Conservation (phyloP, 1,139 yeast genomes). For the Pichia sorboxylosa region DNA sequence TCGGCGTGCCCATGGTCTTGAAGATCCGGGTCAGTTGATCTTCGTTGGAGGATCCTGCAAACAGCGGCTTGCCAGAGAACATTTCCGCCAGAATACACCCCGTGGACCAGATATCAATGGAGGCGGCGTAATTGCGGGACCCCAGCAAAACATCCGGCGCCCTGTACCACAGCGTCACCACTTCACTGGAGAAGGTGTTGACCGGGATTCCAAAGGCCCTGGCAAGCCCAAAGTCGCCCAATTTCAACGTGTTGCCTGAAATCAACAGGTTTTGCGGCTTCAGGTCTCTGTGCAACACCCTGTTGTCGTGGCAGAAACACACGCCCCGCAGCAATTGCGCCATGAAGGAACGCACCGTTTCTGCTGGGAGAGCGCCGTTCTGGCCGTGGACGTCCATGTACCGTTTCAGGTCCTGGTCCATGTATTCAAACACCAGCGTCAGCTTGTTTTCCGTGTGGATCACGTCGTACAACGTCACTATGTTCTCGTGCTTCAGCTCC, state of each 20-base stretch:
- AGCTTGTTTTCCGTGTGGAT: constrained; percentile 94
- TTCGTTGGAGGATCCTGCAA: constrained; percentile 93
- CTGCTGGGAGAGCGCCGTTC: constrained; percentile 69
- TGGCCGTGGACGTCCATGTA: constrained; percentile 85
- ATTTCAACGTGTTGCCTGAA: constrained; percentile 74
- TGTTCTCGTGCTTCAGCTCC: constrained; percentile 88
- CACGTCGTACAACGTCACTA: constrained; percentile 86
- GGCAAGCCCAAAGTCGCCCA: constrained; percentile 97
- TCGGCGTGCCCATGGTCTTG: constrained; percentile 92
- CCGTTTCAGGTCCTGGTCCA: constrained; percentile 89
- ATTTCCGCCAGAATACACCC: constrained; percentile 97
- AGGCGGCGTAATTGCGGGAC: constrained; percentile 86
- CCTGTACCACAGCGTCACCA: constrained; percentile 95
- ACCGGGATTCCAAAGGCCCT: constrained; percentile 98
- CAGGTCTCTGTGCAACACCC: constrained; percentile 88
- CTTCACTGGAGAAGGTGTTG: constrained; percentile 93
- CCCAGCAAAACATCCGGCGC: constrained; percentile 97
- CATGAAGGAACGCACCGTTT: constrained; percentile 80
- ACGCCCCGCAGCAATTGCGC: constrained; percentile 85
- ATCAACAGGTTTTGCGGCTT: constrained; percentile 92
- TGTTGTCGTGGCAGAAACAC: constrained; percentile 87
- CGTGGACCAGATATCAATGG: constrained; percentile 97
- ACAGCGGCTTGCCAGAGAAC: constrained; percentile 95
- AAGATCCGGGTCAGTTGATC: constrained; percentile 86
- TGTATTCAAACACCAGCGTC: constrained; percentile 82